Evolutionary conservation across 495 filamentous ascomycete species (phyloP).

Genomic region (Podospora tetraspora): DNA sequence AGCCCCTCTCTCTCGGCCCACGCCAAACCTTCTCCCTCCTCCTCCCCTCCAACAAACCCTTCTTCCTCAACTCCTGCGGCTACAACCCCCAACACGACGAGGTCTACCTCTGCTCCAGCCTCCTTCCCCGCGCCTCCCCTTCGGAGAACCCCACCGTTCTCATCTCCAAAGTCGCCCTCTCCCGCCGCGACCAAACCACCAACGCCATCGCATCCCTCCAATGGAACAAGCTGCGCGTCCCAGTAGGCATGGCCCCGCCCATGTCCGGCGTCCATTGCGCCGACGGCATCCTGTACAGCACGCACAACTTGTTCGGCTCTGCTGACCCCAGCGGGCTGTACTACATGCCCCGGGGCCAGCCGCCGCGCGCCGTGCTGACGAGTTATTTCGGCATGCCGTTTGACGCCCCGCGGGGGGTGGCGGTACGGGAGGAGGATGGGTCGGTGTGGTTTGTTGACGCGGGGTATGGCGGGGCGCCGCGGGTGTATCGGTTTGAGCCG

Average conservation of each 20-base stretch:
- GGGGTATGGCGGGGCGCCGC: slow-evolving; percentile 37
- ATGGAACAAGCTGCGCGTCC: slow-evolving; percentile 43
- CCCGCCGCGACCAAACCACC: slow-evolving; percentile 12
- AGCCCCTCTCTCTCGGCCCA: slow-evolving; percentile 6
- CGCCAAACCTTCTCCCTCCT: slow-evolving; percentile 31
- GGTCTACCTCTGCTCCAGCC: slow-evolving; percentile 58
- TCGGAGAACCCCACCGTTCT: slow-evolving; percentile 38
- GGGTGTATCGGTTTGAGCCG: slow-evolving; percentile 43
- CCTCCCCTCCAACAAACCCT: slow-evolving; percentile 38
- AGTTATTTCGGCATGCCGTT: slow-evolving; percentile 41
- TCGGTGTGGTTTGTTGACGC: slow-evolving; percentile 50
- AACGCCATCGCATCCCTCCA: slow-evolving; percentile 26
- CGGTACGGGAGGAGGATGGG: slow-evolving; percentile 29
- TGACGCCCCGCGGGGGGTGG: slow-evolving; percentile 45
- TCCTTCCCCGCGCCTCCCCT: slow-evolving; percentile 34
- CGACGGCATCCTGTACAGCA: slow-evolving; percentile 43
- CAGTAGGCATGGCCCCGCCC: slow-evolving; percentile 47
- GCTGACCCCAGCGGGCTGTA: slow-evolving; percentile 46
- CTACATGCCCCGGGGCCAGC: slow-evolving; percentile 38
- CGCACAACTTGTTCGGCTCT: slow-evolving; percentile 43
- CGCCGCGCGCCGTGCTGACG: slow-evolving; percentile 35
- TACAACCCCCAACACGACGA: slow-evolving; percentile 35
- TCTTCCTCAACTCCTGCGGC: slow-evolving; percentile 59
- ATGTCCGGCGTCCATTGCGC: slow-evolving; percentile 40
- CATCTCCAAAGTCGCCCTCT: slow-evolving; percentile 37